Conservation (phyloP, 1,284 basidiomycete genomes). For the Rhodotorula sp. region DNA sequence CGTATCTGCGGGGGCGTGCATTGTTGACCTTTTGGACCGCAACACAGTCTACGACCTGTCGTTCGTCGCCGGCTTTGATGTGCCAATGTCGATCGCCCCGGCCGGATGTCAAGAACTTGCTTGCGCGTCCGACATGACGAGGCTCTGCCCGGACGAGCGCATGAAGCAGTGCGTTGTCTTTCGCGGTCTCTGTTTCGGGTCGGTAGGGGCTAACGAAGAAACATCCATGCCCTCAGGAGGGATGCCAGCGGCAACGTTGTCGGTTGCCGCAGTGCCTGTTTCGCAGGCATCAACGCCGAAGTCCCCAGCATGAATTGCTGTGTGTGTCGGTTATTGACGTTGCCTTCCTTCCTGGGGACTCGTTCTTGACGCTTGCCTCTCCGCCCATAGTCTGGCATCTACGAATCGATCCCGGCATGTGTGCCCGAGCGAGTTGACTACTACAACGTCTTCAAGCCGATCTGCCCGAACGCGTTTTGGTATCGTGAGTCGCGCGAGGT, state of each 20-base stretch:
- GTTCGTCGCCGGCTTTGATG: conserved; percentile 16
- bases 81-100: conserved; percentile 15
- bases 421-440: conserved; percentile 7
- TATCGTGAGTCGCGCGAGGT: background rate
- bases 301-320: conserved; percentile 23
- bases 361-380: background rate
- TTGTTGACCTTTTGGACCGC: too few relatives aligned
- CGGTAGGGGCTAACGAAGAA: background rate
- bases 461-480: background rate
- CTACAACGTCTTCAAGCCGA: conserved; percentile 11
- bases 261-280: conserved; percentile 18
- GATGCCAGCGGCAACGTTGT: conserved; percentile 16
- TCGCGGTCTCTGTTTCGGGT: too few relatives aligned
- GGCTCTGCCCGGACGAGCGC: conserved; percentile 19
- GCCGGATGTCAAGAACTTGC: conserved; percentile 15
- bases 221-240: background rate
- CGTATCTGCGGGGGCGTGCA: too few relatives aligned
- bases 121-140: conserved; percentile 12
- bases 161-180: conserved; percentile 20
- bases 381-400: conserved; percentile 8
- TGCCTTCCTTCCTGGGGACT: accelerated
- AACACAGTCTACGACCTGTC: conserved; percentile 19
- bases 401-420: conserved; percentile 4
- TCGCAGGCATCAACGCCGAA: conserved; percentile 12
- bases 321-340: background rate